Base-by-base conservation (phyloP, 495 filamentous ascomycete species). In the Hypoxylon perforatum region DNA sequence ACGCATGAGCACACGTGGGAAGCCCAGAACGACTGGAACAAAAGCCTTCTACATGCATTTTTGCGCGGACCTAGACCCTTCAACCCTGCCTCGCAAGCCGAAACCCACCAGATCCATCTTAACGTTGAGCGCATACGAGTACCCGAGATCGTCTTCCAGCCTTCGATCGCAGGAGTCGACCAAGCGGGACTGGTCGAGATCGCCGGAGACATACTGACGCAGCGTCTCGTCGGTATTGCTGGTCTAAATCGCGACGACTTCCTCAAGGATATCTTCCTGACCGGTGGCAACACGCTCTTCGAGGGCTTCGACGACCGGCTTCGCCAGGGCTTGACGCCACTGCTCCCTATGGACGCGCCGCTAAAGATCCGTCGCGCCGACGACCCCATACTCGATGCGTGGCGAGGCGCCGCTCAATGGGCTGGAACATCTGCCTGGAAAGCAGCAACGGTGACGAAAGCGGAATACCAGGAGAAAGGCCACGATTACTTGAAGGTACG, bases 81-180 rank as follows among this genome's bases (percentile, higher is more conserved):
- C 61, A 91, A 98, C 70, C 81, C 87, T 0, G 87, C 92, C 52
- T 90, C 87, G 54, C 91, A 94, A 63, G 86, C 87, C 6, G 91
- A 98, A 76, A 87, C 84, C 7, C 86, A 97, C 71, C 94, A 97
- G 75, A 76, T 99, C 35, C 95, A 99, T 75, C 85, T 99, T 38
- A 99, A 99, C 73, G 91, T 99, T 44, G 95, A 99, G 80, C 88
- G 96, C 25, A 97, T 99, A 73, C 91, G 95, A 21, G 93, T 97
- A 0, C 96, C 95, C 2, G 95, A 99, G 78, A 90, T 99, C 12
- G 85, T 97, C 11, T 98, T 97, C 80, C 92, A 97, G 75, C 95
- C 95, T 0, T 80, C 82, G 11, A 97, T 99, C 71, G 95, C 96
- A 1, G 95, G 95, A 3, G 82, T 98, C 35, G 95, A 99, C 72